Percentiles rank a stretch among this genome's conserved stretches.
Evolutionary conservation across 2,329 filamentous ascomycete species (phyloP).

Genomic region (Sporothrix dimorphospora): DNA sequence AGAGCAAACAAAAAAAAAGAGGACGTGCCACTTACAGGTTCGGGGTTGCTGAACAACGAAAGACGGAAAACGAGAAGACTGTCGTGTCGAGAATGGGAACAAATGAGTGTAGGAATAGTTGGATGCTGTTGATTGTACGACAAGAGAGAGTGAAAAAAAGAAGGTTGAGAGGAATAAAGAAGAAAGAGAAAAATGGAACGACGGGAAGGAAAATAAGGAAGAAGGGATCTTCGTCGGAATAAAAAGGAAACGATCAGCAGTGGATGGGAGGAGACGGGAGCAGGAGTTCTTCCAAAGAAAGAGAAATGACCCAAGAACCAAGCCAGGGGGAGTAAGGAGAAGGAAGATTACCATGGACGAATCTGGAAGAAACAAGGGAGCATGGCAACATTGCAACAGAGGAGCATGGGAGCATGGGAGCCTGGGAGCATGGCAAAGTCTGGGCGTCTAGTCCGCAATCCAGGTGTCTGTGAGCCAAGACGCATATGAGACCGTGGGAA

Average conservation of each 20-base stretch:
- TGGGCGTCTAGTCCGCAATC: not conserved
- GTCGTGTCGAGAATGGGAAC: not conserved
- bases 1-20: not conserved
- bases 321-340: not conserved
- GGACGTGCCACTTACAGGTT: slow-evolving; percentile 7
- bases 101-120: slow-evolving; percentile 3
- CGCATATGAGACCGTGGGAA: not conserved
- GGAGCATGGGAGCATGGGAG: slow-evolving; percentile 7
- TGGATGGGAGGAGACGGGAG: not conserved
- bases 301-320: too few relatives aligned
- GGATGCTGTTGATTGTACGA: slow-evolving; percentile 8
- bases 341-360: not conserved
- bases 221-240: slow-evolving; percentile 14
- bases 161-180: slow-evolving; percentile 11
- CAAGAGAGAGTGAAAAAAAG: not conserved
- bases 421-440: not conserved
- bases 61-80: not conserved
- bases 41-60: not conserved
- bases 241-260: slow-evolving; percentile 23
- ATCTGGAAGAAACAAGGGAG: not conserved
- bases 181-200: slow-evolving; percentile 3
- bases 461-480: not conserved
- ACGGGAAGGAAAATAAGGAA: not conserved
- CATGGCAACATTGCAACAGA: not conserved
- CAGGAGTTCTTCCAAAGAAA: not conserved